phyloP scores from a whole-genome alignment of 2,329 filamentous ascomycete genomes.

The Colletotrichum cereale region DNA sequence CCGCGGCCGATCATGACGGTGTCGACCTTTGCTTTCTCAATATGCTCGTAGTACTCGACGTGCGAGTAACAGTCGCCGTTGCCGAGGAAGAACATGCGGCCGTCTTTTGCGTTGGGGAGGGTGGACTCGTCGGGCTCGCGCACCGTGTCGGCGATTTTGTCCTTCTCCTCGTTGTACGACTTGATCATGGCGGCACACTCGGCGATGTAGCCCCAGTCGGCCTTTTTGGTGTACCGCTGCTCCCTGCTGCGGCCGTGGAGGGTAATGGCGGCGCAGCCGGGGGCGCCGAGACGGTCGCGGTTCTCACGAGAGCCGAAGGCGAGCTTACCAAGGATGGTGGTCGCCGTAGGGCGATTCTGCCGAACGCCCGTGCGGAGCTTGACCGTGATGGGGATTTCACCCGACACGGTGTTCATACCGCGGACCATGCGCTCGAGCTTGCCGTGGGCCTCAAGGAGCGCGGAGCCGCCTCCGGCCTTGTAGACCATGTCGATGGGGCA shows the following conservation, averaged over 20 bases:
- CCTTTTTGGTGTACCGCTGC: constrained; percentile 90
- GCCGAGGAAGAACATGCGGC: constrained; percentile 89
- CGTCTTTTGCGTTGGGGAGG: constrained; percentile 73
- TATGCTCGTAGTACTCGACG: constrained; percentile 83
- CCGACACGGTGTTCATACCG: constrained; percentile 95
- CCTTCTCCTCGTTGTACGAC: constrained; percentile 78
- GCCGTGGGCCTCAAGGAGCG: constrained; percentile 85
- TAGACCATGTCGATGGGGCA: constrained; percentile 97
- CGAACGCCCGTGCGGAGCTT: constrained; percentile 95
- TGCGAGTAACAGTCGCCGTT: constrained; percentile 98
- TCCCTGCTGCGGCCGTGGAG: constrained; percentile 94
- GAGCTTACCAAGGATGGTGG: constrained; percentile 85
- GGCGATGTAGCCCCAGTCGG: constrained; percentile 96
- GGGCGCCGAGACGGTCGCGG: constrained; percentile 76
- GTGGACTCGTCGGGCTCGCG: constrained; percentile 81
- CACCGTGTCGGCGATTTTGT: constrained; percentile 79
- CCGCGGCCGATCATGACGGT: constrained; percentile 98
- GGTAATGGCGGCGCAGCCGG: constrained; percentile 94
- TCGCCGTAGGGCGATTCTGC: constrained; percentile 82
- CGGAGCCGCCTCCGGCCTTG: constrained; percentile 88
- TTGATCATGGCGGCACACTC: constrained; percentile 90
- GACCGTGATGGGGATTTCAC: constrained; percentile 90
- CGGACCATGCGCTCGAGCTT: constrained; percentile 96
- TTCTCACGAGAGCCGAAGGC: constrained; percentile 83
- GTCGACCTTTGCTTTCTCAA: constrained; percentile 85